These are phyloP conservation scores for Backusella macrospora DNA, from an alignment of 192 early-diverging fungal genomes.

Conservation along the genomic window DNA sequence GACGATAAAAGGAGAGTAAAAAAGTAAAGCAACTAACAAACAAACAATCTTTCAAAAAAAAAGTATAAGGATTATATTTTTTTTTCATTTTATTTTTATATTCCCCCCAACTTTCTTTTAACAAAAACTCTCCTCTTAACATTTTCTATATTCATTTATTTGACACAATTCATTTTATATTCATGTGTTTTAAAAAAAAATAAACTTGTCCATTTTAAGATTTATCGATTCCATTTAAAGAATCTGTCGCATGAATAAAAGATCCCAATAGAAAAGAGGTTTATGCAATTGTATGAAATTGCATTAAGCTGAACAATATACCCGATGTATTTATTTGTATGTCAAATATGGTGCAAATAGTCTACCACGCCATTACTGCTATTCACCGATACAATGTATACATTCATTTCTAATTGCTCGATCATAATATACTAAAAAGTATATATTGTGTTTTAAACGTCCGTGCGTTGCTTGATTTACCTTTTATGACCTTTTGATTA, in stretches of 20 bases:
- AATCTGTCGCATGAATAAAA: neutral
- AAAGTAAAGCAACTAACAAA: neutral
- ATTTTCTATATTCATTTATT: constrained; percentile 5
- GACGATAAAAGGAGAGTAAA: neutral
- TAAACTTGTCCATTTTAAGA: neutral
- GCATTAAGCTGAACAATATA: no score
- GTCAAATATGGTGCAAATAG: no score
- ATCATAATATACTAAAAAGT: no score
- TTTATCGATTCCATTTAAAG: constrained; percentile 8
- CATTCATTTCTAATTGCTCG: no score
- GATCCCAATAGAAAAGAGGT: no score
- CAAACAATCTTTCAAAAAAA: no score
- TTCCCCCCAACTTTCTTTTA: neutral
- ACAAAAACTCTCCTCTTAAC: neutral
- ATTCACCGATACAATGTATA: no score
- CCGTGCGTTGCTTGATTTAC: constrained; percentile 13
- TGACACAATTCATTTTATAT: constrained; percentile 13
- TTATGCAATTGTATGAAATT: no score
- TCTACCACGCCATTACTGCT: no score
- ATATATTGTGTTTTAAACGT: neutral
- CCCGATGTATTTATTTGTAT: no score
- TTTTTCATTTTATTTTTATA: neutral
- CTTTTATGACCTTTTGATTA: neutral
- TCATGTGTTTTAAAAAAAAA: neutral
- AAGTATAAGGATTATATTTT: neutral